Percentiles rank a stretch among this genome's conserved stretches.
phyloP scores from a whole-genome alignment of 768 basidiomycete species.

The Porphyrellus cyaneotinctus region DNA sequence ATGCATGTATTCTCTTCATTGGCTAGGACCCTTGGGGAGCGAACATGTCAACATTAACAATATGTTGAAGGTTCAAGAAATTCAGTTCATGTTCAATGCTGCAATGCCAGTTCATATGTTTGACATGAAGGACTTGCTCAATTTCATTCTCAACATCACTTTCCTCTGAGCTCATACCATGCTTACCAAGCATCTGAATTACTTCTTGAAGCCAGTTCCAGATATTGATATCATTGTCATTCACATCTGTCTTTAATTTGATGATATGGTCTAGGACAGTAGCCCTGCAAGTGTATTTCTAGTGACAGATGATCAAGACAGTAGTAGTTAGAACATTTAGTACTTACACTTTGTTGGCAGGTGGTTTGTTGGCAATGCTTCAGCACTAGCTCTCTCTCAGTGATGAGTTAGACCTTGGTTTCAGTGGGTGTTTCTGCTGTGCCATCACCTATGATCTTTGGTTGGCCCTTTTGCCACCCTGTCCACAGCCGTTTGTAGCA shows the following conservation, averaged over 20 bases:
- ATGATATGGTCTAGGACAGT: background rate
- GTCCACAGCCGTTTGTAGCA: background rate
- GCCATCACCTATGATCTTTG: background rate
- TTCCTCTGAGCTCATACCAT: slow-evolving; percentile 15
- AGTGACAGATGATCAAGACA: background rate
- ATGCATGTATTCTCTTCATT: background rate
- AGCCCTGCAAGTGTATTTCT: background rate
- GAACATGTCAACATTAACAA: background rate
- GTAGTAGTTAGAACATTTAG: background rate
- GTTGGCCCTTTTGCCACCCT: background rate
- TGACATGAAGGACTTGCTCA: background rate
- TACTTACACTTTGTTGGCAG: background rate
- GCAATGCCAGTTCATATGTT: background rate
- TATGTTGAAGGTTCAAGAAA: background rate
- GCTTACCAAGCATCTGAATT: slow-evolving; percentile 4
- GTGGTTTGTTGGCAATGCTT: background rate
- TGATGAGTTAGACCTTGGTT: background rate
- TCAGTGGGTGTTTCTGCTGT: background rate
- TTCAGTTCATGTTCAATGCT: background rate
- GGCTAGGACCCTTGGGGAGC: background rate
- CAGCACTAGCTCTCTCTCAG: background rate
- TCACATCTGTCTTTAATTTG: background rate
- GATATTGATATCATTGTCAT: background rate
- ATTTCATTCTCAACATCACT: background rate
- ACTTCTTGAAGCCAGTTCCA: slow-evolving; percentile 8